These are phyloP conservation scores for Polysphondylium violaceum DNA, from an alignment of 78 protist species.

Conservation along the genomic window DNA sequence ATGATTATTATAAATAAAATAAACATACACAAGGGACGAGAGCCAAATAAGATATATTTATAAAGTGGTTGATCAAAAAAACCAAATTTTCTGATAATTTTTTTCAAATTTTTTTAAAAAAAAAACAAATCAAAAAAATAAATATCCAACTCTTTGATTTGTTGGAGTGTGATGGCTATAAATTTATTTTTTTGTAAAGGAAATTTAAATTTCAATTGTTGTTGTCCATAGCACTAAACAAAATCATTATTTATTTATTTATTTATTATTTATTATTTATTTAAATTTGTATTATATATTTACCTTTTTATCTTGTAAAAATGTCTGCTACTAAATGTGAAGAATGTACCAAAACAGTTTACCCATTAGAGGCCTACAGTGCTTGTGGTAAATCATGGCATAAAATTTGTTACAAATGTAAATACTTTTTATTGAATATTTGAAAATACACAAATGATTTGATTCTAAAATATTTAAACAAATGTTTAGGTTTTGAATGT, in stretches of 20 bases:
- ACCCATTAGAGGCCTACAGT: conserved; percentile 48
- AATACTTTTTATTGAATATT: too few relatives aligned
- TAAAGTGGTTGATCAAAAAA: too few relatives aligned
- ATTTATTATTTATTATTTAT: background rate
- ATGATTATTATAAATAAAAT: too few relatives aligned
- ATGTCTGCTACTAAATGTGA: conserved; percentile 67
- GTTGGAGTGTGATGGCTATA: background rate
- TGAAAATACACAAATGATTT: background rate
- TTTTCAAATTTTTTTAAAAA: too few relatives aligned
- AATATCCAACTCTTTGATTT: background rate
- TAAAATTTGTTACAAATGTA: conserved; percentile 55
- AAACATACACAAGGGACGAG: too few relatives aligned
- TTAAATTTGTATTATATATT: background rate
- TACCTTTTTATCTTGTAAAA: background rate
- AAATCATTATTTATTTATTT: conserved; percentile 12
- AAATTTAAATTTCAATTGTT: background rate
- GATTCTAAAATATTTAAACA: background rate
- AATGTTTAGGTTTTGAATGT: conserved; percentile 24
- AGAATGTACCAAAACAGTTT: conserved; percentile 34
- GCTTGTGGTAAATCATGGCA: conserved; percentile 66
- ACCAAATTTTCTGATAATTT: too few relatives aligned
- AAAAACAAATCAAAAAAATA: too few relatives aligned
- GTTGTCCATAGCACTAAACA: background rate
- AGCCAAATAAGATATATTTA: too few relatives aligned
- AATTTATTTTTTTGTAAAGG: too few relatives aligned